Base-by-base conservation (phyloP, 768 basidiomycete species). In the Collybiopsis confluens region DNA sequence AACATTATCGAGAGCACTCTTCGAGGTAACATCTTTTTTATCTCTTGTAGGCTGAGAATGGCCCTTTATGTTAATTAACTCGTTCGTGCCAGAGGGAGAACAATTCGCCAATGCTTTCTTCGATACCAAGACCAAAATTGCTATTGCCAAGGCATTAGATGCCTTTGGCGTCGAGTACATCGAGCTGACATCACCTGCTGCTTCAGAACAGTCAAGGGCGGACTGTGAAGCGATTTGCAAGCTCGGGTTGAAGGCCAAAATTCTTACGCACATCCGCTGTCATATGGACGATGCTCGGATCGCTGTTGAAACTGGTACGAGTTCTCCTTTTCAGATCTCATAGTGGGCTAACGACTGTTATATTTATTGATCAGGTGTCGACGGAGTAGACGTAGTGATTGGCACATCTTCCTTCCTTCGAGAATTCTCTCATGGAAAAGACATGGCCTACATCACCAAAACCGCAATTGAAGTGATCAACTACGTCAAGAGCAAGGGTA, bases 21-120 rank as follows among this genome's bases (percentile, higher is more conserved):
- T 54, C 77, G 96, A 82, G 93, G 94, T 92, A 38, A 15, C 11
- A 21, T 30, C 30, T 8, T 49, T 15, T 13, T 20, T 53, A 13
- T 16, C 11, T 36, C 9, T 8, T 56, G 57, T 38, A 21, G 52
- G 52, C 40, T 64, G 27, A 56, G 30, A 55, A 44, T 54, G 27
- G 28, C 47, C 13, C 35, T 36, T 56, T 37, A 11, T 45, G 42
- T 18, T n/a, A n/a, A n/a, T n/a, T n/a, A n/a, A n/a, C n/a, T n/a
- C n/a, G n/a, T 37, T 45, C 23, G 16, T 16, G 47, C 36, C 62
- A 96, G 95, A 97, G 88, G 95, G 94, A 54, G 95, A 97, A 70
- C 95, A 99, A 69, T 99, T 99, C 64, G 97, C 97, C 58, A 99
- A 98, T 67, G 96, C 97, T 51, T 99, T 99, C 81, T 99, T 98